phyloP scores from a whole-genome alignment of 2,329 filamentous ascomycete species.

The Phialocephala subalpina region DNA sequence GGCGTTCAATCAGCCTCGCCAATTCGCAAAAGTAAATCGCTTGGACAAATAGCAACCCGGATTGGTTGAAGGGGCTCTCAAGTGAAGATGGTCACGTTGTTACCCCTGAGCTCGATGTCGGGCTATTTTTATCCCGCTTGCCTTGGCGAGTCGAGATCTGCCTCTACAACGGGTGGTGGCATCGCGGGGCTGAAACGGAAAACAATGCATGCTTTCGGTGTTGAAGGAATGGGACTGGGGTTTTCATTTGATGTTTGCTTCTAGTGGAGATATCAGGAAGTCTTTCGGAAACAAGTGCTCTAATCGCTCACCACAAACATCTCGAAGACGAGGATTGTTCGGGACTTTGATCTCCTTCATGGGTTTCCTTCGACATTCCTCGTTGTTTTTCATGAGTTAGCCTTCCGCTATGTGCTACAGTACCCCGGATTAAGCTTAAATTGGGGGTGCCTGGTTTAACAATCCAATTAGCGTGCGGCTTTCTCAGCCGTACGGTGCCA shows the following conservation, averaged over 20 bases:
- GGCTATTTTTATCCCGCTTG: slow-evolving; percentile 6
- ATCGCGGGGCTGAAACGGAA: slow-evolving; percentile 12
- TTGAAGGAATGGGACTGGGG: background rate
- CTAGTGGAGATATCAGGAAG: slow-evolving; percentile 9
- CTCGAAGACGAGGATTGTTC: background rate
- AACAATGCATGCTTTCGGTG: slow-evolving; percentile 10
- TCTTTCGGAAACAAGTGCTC: background rate
- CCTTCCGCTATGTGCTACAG: background rate
- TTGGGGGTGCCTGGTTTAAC: background rate
- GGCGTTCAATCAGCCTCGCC: slow-evolving; percentile 21
- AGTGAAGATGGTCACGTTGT: background rate
- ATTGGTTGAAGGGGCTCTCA: background rate
- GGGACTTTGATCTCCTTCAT: background rate
- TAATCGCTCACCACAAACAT: background rate
- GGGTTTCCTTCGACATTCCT: background rate
- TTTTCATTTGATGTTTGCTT: background rate
- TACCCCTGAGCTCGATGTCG: background rate
- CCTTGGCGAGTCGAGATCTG: background rate
- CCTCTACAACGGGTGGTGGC: background rate
- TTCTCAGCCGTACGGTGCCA: slow-evolving; percentile 13
- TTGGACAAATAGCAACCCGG: background rate
- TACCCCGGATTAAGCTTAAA: slow-evolving; percentile 8
- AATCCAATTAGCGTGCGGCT: background rate
- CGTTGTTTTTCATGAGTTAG: background rate
- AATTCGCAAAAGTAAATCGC: background rate